Conservation (phyloP, 2,329 filamentous ascomycete species). For the Stagonosporopsis cucurbitacearum region DNA sequence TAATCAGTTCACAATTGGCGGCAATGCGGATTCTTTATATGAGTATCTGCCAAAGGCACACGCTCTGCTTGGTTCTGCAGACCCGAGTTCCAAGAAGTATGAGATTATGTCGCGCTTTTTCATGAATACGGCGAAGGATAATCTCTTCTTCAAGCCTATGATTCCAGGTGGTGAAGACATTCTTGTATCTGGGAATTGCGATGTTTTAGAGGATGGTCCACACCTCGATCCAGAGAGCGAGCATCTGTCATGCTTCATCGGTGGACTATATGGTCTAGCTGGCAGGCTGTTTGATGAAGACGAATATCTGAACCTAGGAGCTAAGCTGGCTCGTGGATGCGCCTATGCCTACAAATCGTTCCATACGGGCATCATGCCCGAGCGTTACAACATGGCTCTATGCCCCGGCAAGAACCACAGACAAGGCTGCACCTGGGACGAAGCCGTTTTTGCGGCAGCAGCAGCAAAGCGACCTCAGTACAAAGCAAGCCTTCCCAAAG, state of each 20-base stretch:
- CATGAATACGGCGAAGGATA: slow-evolving; percentile 50
- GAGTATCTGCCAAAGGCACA: slow-evolving; percentile 56
- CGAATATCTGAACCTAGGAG: slow-evolving; percentile 60
- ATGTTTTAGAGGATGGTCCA: slow-evolving; percentile 38
- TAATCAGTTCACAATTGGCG: slow-evolving; percentile 42
- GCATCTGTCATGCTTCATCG: slow-evolving; percentile 65
- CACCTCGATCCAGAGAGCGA: slow-evolving; percentile 57
- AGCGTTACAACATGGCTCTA: slow-evolving; percentile 60
- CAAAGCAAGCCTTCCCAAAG: slow-evolving; percentile 44
- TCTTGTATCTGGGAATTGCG: slow-evolving; percentile 54
- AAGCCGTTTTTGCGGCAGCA: slow-evolving; percentile 54
- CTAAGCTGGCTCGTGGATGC: slow-evolving; percentile 64
- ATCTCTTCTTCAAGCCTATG: slow-evolving; percentile 59
- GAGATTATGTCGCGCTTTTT: slow-evolving; percentile 61
- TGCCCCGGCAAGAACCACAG: slow-evolving; percentile 48
- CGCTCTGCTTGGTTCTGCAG: slow-evolving; percentile 53
- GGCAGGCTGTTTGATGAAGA: slow-evolving; percentile 61
- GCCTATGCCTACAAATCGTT: slow-evolving; percentile 65
- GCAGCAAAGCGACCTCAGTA: slow-evolving; percentile 32
- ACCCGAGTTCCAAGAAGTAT: slow-evolving; percentile 53
- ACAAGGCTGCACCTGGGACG: slow-evolving; percentile 59
- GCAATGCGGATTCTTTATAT: slow-evolving; percentile 45
- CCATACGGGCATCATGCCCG: slow-evolving; percentile 65
- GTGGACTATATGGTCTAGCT: slow-evolving; percentile 65
- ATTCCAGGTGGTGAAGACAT: slow-evolving; percentile 53